Conservation (phyloP, 257 asterid genomes). For the Verbascum thapsus region DNA sequence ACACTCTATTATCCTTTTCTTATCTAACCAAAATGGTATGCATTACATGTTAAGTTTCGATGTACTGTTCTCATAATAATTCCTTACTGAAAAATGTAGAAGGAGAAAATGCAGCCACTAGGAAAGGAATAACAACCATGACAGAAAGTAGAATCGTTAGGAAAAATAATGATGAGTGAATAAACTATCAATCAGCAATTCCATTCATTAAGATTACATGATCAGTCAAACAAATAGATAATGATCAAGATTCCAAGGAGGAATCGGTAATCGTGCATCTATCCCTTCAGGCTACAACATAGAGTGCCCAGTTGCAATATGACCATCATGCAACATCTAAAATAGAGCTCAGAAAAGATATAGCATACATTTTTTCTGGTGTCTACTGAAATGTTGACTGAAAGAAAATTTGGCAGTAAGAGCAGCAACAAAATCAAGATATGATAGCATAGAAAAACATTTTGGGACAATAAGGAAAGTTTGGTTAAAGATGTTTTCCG, state of each 20-base stretch:
- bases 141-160: not conserved
- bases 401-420: conserved; percentile 4
- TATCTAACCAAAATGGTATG: not conserved
- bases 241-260: not conserved
- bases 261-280: not conserved
- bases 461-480: not conserved
- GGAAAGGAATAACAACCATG: not conserved
- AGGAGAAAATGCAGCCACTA: not conserved
- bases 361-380: not conserved
- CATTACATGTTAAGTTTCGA: not conserved
- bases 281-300: not conserved
- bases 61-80: not conserved
- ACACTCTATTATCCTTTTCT: conserved; percentile 3
- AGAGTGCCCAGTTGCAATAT: not conserved
- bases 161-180: not conserved
- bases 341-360: not conserved
- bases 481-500: not conserved
- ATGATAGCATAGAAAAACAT: not conserved
- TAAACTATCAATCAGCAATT: not conserved
- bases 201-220: not conserved
- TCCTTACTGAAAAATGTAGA: not conserved
- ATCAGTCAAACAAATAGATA: conserved; percentile 6
- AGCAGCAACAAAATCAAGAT: conserved; percentile 5
- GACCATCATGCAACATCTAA: not conserved
- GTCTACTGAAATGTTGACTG: not conserved